Percentiles rank a stretch among this genome's conserved stretches.
phyloP scores from a whole-genome alignment of 192 early-diverging fungal species.

The Umbelopsis vinacea region DNA sequence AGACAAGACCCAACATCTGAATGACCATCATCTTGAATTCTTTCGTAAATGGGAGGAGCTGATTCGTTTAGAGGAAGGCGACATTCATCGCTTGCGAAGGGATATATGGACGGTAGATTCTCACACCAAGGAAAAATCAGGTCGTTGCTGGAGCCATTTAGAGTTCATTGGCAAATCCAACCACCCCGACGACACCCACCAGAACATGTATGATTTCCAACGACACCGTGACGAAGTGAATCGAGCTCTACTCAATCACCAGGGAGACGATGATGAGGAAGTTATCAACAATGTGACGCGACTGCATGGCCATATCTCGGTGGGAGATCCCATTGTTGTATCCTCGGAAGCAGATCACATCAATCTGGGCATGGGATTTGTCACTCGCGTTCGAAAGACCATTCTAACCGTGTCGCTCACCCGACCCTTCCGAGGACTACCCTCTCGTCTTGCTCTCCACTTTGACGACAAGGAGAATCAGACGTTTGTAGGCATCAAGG shows the following conservation, averaged over 20 bases:
- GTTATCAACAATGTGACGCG: constrained; percentile 24
- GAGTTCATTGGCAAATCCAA: constrained; percentile 25
- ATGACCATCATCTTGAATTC: constrained; percentile 63
- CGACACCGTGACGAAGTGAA: constrained; percentile 37
- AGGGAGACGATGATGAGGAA: background rate
- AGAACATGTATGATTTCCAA: constrained; percentile 43
- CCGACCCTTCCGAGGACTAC: constrained; percentile 63
- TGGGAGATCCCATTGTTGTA: constrained; percentile 83
- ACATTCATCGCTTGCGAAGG: constrained; percentile 58
- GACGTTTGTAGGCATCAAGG: constrained; percentile 48
- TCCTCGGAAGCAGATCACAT: constrained; percentile 76
- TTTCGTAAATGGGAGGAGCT: constrained; percentile 79
- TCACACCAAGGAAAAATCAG: constrained; percentile 52
- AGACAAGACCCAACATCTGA: constrained; percentile 62
- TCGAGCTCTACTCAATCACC: background rate
- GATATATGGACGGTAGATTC: constrained; percentile 73
- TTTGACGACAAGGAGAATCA: constrained; percentile 69
- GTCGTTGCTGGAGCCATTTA: constrained; percentile 26
- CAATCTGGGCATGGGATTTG: constrained; percentile 78
- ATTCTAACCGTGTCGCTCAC: constrained; percentile 63
- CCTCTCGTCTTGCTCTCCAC: constrained; percentile 38
- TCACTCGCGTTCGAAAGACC: constrained; percentile 54
- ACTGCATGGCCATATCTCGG: constrained; percentile 53
- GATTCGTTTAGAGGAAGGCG: constrained; percentile 76
- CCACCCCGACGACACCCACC: background rate